phyloP scores from a whole-genome alignment of 1,139 yeast genomes.

The Saccharomyces hybrid region DNA sequence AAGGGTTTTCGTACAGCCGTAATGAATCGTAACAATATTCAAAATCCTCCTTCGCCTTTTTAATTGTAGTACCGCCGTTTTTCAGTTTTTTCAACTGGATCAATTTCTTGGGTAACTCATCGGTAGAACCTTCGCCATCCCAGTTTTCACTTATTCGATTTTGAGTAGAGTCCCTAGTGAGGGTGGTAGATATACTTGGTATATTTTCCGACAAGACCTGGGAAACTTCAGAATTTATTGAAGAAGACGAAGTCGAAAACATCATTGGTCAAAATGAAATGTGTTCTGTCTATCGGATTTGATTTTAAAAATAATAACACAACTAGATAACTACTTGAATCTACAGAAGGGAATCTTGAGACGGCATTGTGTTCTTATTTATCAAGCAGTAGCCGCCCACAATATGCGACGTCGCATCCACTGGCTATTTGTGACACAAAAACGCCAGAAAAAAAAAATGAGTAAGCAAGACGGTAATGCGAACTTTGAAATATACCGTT shows the following conservation, averaged over 20 bases:
- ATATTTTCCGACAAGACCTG: neutral
- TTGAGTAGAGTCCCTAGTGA: neutral
- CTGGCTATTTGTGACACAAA: neutral
- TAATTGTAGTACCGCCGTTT: constrained; percentile 16
- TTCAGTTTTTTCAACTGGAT: constrained; percentile 10
- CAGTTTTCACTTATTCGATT: neutral
- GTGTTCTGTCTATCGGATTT: neutral
- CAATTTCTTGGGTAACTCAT: neutral
- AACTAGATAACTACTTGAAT: neutral
- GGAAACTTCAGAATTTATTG: neutral
- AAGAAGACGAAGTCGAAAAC: neutral
- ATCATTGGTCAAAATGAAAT: neutral
- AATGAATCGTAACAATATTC: constrained; percentile 14
- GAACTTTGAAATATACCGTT: too few relatives aligned
- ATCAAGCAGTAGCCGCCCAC: neutral
- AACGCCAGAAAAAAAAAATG: neutral
- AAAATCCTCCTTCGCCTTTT: constrained; percentile 10
- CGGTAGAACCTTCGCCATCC: neutral
- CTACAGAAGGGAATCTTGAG: neutral
- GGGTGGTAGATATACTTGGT: neutral
- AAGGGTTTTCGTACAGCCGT: constrained; percentile 12
- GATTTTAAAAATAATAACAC: neutral
- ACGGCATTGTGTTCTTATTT: neutral
- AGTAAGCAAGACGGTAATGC: neutral
- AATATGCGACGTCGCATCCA: neutral